phyloP scores from a whole-genome alignment of 257 asterid species.

The Jacaranda mimosifolia region DNA sequence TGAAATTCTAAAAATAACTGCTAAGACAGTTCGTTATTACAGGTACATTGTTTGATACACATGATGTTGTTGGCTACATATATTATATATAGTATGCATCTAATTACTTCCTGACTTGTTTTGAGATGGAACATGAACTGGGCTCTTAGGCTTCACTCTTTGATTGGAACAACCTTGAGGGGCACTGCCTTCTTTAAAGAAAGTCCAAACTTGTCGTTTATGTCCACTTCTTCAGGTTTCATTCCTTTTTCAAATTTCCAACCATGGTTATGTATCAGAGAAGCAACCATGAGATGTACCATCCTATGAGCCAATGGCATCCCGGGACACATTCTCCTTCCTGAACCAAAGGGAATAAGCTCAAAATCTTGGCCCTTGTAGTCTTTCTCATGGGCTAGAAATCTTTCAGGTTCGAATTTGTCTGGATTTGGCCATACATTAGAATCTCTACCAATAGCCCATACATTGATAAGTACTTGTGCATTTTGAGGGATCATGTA shows the following conservation, averaged over 20 bases:
- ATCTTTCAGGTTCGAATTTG: constrained; percentile 14
- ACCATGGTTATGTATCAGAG: neutral
- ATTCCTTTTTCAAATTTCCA: neutral
- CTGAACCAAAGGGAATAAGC: constrained; percentile 5
- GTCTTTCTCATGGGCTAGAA: neutral
- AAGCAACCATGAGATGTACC: neutral
- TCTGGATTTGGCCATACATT: neutral
- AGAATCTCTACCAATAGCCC: neutral
- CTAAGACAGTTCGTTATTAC: no score
- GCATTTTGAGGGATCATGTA: constrained; percentile 16
- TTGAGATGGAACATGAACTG: no score
- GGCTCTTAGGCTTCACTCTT: neutral
- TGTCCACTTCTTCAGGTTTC: neutral
- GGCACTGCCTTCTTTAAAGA: neutral
- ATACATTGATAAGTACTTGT: neutral
- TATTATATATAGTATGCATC: no score
- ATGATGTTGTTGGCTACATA: no score
- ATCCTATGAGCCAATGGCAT: constrained; percentile 5
- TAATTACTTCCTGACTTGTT: no score
- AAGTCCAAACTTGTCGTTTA: neutral
- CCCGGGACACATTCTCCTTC: constrained; percentile 22
- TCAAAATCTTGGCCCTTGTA: constrained; percentile 1
- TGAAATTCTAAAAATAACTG: no score
- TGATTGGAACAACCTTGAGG: neutral
- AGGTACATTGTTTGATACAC: no score